These are phyloP conservation scores for Davidsoniella virescens DNA, from an alignment of 2,329 filamentous ascomycete genomes.

Conservation along the genomic window DNA sequence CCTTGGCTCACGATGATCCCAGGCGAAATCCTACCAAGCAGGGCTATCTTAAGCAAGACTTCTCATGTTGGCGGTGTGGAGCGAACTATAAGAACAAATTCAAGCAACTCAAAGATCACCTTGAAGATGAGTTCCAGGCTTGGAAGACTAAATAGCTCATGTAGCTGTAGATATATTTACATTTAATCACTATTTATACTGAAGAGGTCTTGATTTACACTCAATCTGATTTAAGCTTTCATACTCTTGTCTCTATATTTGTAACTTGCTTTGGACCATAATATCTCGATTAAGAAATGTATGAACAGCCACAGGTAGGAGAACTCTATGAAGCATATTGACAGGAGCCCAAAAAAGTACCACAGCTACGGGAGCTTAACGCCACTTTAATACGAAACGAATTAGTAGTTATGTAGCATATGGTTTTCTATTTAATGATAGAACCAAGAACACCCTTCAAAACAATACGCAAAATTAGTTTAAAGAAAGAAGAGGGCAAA, in stretches of 20 bases:
- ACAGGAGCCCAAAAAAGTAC: too few relatives aligned
- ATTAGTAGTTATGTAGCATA: too few relatives aligned
- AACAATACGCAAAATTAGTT: not conserved
- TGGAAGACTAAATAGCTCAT: slow-evolving; percentile 49
- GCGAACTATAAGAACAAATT: slow-evolving; percentile 60
- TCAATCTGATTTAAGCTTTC: not conserved
- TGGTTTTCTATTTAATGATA: not conserved
- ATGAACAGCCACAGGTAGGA: too few relatives aligned
- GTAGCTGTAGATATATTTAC: not conserved
- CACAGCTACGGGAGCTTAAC: too few relatives aligned
- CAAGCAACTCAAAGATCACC: slow-evolving; percentile 55
- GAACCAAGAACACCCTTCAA: not conserved
- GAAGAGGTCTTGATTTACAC: not conserved
- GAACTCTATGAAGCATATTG: too few relatives aligned
- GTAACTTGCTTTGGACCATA: not conserved
- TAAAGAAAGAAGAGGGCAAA: not conserved
- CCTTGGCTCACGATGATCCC: slow-evolving; percentile 48
- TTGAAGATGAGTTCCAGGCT: slow-evolving; percentile 54
- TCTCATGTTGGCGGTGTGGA: slow-evolving; percentile 76
- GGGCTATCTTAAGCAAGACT: slow-evolving; percentile 45
- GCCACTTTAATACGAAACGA: too few relatives aligned
- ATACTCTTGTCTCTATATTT: not conserved
- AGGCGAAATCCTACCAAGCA: slow-evolving; percentile 39
- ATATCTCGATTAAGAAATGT: not conserved
- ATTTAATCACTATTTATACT: not conserved